These are phyloP conservation scores for Erythrobasidium hasegawianum DNA, from an alignment of 1,284 basidiomycete species.

Conservation along the genomic window DNA sequence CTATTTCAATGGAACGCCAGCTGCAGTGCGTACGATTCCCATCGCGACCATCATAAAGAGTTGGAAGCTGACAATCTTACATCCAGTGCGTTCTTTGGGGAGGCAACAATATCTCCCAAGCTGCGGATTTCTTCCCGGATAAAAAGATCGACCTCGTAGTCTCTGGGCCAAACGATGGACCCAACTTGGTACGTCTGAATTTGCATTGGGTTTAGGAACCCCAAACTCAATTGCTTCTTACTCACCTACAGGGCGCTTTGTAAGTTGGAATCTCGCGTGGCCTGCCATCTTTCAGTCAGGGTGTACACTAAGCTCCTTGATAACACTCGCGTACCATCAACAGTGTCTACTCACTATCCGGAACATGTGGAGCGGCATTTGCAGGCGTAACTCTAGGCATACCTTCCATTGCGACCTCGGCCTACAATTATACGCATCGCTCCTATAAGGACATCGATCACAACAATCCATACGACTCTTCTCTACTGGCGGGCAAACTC, in stretches of 20 bases:
- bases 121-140: conserved; percentile 16
- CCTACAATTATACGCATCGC: conserved; percentile 38
- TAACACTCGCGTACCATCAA: conserved; percentile 32
- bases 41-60: no score
- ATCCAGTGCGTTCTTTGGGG: conserved; percentile 38
- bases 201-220: no score
- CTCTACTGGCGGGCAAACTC: conserved; percentile 40
- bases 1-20: conserved; percentile 44
- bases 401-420: conserved; percentile 44
- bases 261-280: no score
- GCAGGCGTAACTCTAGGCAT: conserved; percentile 41
- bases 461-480: conserved; percentile 40
- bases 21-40: conserved; percentile 24
- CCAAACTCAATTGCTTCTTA: no score
- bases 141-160: conserved; percentile 31
- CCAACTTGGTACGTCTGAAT: conserved; percentile 24
- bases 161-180: conserved; percentile 26
- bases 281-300: no score
- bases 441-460: conserved; percentile 40
- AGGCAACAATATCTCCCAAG: background rate
- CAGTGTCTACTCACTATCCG: conserved; percentile 42
- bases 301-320: conserved; percentile 33
- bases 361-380: conserved; percentile 44
- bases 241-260: no score
- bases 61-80: no score